Evolutionary conservation across 768 basidiomycete genomes (phyloP).

Genomic region (Rhodotorula toruloides): DNA sequence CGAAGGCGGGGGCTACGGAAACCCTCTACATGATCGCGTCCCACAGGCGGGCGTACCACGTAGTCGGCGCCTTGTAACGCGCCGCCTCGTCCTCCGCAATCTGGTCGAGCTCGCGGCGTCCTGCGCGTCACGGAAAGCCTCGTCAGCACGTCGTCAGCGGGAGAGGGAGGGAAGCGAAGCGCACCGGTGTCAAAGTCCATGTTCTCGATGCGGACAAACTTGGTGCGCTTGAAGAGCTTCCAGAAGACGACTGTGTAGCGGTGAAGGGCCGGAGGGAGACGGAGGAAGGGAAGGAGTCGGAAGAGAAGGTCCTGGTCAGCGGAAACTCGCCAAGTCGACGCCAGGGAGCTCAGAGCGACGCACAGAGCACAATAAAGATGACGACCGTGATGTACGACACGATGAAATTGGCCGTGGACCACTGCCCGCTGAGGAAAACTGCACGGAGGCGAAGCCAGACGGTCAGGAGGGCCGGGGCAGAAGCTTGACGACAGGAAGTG

Average conservation of each 20-base stretch:
- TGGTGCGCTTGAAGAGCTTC: conserved; percentile 28
- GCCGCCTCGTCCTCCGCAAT: conserved; percentile 1
- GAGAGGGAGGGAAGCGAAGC: no score
- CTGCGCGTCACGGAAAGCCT: no score
- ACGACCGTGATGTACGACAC: not conserved
- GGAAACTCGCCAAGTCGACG: no score
- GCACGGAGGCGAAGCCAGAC: not conserved
- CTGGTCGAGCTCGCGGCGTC: not conserved
- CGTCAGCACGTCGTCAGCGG: no score
- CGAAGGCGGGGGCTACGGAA: no score
- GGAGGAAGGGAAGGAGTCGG: no score
- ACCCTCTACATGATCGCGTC: not conserved
- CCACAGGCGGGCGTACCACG: not conserved
- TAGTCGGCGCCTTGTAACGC: conserved; percentile 2
- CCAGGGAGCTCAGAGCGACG: not conserved
- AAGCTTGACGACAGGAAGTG: not conserved
- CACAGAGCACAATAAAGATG: not conserved
- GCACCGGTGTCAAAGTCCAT: conserved; percentile 30
- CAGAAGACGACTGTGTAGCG: not conserved
- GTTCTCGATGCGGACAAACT: conserved; percentile 26
- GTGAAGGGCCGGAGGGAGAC: no score
- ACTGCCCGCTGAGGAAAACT: conserved; percentile 2
- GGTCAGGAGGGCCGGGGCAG: not conserved
- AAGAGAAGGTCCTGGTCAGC: no score
- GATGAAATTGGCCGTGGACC: not conserved